These are phyloP conservation scores for Malus fusca DNA, from an alignment of 306 rosid species.

Conservation along the genomic window DNA sequence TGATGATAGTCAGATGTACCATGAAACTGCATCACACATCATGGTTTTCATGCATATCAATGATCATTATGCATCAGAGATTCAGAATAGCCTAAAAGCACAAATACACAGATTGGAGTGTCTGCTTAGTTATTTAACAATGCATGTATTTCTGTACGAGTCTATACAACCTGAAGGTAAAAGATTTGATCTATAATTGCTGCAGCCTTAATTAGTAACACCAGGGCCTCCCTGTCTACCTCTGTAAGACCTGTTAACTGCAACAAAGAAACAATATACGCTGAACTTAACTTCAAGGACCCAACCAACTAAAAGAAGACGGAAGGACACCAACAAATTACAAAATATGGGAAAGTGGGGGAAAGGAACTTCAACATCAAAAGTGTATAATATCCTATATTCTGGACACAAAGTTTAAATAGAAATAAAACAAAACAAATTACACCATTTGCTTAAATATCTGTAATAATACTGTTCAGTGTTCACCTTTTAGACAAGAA, in stretches of 20 bases:
- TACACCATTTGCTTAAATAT: not conserved
- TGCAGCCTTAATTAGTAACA: conserved; percentile 65
- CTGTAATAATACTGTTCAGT: not conserved
- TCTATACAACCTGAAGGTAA: conserved; percentile 56
- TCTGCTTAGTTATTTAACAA: not conserved
- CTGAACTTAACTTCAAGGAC: not conserved
- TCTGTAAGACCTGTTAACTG: conserved; percentile 70
- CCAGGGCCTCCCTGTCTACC: conserved; percentile 68
- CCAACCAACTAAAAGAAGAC: not conserved
- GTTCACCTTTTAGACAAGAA: not conserved
- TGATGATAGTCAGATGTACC: not conserved
- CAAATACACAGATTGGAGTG: not conserved
- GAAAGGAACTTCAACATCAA: not conserved
- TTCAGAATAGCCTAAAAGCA: not conserved
- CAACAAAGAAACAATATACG: conserved; percentile 8
- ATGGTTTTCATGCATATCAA: not conserved
- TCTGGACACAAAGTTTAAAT: not conserved
- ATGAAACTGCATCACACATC: not conserved
- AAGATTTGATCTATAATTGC: conserved; percentile 72
- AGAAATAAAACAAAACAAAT: not conserved
- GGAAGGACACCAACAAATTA: not conserved
- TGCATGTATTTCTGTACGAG: not conserved
- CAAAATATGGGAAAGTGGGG: not conserved
- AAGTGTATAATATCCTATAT: not conserved
- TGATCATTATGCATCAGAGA: not conserved